phyloP scores from a whole-genome alignment of 352 stramenopile genomes.

The Globisporangium canariense region DNA sequence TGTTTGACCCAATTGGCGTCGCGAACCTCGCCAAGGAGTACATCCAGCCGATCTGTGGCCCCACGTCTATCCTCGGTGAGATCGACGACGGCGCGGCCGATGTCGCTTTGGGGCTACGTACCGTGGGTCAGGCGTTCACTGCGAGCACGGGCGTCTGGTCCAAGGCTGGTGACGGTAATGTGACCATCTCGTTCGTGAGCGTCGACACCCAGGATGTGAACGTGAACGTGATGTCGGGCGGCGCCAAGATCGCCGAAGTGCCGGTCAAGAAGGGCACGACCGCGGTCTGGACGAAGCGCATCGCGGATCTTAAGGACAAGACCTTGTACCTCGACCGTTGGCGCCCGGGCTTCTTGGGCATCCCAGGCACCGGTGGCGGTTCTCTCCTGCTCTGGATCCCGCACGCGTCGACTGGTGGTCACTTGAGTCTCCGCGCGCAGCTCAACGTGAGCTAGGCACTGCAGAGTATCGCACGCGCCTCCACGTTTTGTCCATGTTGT shows the following conservation, averaged over 20 bases:
- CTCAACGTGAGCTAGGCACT: slow-evolving; percentile 39
- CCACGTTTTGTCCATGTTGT: too few species aligned
- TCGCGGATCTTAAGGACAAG: slow-evolving; percentile 40
- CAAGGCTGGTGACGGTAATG: too few species aligned
- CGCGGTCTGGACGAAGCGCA: slow-evolving; percentile 35
- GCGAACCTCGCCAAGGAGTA: slow-evolving; percentile 43
- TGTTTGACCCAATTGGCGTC: slow-evolving; percentile 51
- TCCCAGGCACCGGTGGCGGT: slow-evolving; percentile 36
- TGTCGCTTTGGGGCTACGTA: slow-evolving; percentile 38
- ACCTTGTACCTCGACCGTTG: slow-evolving; percentile 54
- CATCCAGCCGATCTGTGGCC: slow-evolving; percentile 58
- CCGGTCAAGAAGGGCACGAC: slow-evolving; percentile 31
- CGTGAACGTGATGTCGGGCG: slow-evolving; percentile 42
- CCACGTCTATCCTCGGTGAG: slow-evolving; percentile 47
- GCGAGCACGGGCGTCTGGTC: slow-evolving; percentile 30
- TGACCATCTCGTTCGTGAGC: slow-evolving; percentile 14
- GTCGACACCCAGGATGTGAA: slow-evolving; percentile 37
- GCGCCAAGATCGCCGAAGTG: slow-evolving; percentile 30
- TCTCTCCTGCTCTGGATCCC: slow-evolving; percentile 41
- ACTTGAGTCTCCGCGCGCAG: slow-evolving; percentile 36
- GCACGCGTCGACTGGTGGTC: slow-evolving; percentile 24
- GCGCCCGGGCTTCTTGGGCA: slow-evolving; percentile 28
- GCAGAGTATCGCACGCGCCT: too few species aligned
- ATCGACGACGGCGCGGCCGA: slow-evolving; percentile 49
- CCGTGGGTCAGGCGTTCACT: slow-evolving; percentile 39